These are phyloP conservation scores for Scheffersomyces amazonensis DNA, from an alignment of 805 yeast species.

Conservation along the genomic window DNA sequence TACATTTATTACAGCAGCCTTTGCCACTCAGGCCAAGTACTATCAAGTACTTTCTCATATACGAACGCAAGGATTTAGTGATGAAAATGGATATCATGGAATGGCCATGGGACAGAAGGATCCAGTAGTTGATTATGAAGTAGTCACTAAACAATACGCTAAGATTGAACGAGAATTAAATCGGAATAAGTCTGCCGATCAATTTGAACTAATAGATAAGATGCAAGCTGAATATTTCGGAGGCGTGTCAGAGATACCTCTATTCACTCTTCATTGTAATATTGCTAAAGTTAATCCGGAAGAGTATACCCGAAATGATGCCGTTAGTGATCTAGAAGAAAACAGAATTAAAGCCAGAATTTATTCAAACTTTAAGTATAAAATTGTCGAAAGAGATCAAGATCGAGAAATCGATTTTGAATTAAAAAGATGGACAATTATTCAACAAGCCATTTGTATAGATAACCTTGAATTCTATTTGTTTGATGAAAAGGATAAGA, in stretches of 20 bases:
- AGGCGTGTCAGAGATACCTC: conserved; percentile 5
- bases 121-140: conserved; percentile 22
- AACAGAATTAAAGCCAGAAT: conserved; percentile 10
- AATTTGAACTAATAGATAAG: not conserved
- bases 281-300: conserved; percentile 16
- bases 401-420: conserved; percentile 14
- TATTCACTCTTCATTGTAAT: conserved; percentile 13
- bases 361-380: conserved; percentile 7
- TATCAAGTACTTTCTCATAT: conserved; percentile 16
- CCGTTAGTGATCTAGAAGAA: conserved; percentile 4
- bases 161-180: not conserved
- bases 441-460: conserved; percentile 7
- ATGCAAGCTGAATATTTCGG: not conserved
- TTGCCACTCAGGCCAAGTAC: conserved; percentile 7
- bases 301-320: conserved; percentile 4
- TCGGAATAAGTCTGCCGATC: not conserved
- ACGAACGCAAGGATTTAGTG: conserved; percentile 14
- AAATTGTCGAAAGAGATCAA: conserved; percentile 2
- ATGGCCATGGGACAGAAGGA: conserved; percentile 31
- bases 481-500: conserved; percentile 6
- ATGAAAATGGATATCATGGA: conserved; percentile 23
- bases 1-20: conserved; percentile 67
- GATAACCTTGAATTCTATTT: conserved; percentile 6
- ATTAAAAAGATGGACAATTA: conserved; percentile 8
- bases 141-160: conserved; percentile 2